A percentile compares a stretch with the other conserved stretches of the same genome.
These are phyloP conservation scores for Xerocomus potaroensis DNA, from an alignment of 768 basidiomycete genomes.

Conservation along the genomic window DNA sequence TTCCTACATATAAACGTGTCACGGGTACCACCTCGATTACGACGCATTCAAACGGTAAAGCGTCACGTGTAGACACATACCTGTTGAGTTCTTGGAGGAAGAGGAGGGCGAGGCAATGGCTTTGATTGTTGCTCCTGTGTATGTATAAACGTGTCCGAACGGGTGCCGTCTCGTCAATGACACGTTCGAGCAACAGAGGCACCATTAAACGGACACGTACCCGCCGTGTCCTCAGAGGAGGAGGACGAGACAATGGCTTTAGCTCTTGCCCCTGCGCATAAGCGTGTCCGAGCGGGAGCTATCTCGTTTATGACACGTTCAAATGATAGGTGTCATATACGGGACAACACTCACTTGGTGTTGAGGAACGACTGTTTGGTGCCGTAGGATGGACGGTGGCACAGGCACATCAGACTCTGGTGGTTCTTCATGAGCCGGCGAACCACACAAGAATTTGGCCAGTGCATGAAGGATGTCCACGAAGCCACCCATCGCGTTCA, in stretches of 20 bases:
- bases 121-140: no score
- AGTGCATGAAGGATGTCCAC: conserved; percentile 26
- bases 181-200: no score
- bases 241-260: conserved; percentile 12
- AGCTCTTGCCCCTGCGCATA: conserved; percentile 10
- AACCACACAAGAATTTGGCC: conserved; percentile 20
- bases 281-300: background rate
- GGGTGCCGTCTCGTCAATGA: no score
- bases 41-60: no score
- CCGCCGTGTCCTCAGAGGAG: no score
- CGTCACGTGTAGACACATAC: no score
- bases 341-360: conserved; percentile 14
- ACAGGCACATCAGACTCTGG: conserved; percentile 4
- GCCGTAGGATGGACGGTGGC: background rate
- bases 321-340: background rate
- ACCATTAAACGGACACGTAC: no score
- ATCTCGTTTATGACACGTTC: conserved; percentile 5
- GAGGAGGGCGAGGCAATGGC: no score
- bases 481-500: conserved; percentile 21
- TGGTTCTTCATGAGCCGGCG: conserved; percentile 12
- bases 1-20: no score
- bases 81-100: no score
- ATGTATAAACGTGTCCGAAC: no score
- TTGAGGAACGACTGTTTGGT: conserved; percentile 1
- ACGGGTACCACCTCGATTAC: no score